A percentile compares a stretch with the other conserved stretches of the same genome.
phyloP scores from a whole-genome alignment of 164 flowering plant genomes.

The Santalum album region DNA sequence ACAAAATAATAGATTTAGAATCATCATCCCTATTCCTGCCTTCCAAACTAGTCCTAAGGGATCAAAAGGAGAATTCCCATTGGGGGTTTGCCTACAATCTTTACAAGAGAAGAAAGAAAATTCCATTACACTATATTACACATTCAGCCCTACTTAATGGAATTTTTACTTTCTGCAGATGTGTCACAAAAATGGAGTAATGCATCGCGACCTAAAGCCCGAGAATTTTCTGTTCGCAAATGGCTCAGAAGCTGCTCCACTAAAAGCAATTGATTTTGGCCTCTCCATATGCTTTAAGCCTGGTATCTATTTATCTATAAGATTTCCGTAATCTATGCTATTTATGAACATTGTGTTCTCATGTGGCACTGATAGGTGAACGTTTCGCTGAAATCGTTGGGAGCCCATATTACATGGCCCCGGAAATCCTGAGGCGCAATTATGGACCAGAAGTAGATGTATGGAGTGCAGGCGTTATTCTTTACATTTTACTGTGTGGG shows the following conservation, averaged over 20 bases:
- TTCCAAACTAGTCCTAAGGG: too few species aligned
- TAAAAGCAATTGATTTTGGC: conserved; percentile 68
- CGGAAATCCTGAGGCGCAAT: conserved; percentile 65
- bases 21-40: too few species aligned
- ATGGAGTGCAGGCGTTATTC: conserved; percentile 85
- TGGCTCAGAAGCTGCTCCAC: conserved; percentile 26
- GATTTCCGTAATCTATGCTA: neutral
- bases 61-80: too few species aligned
- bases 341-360: neutral
- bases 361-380: conserved; percentile 34
- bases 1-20: too few species aligned
- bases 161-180: conserved; percentile 21
- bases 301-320: conserved; percentile 21
- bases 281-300: conserved; percentile 58
- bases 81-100: too few species aligned
- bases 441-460: conserved; percentile 75
- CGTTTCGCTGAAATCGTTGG: conserved; percentile 77
- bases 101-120: too few species aligned
- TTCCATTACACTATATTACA: too few species aligned
- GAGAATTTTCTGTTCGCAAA: conserved; percentile 59
- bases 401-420: conserved; percentile 92
- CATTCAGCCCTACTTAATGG: too few species aligned
- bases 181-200: conserved; percentile 62
- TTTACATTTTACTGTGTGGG: conserved; percentile 75
- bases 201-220: conserved; percentile 65